Percentiles rank a stretch among this genome's conserved stretches.
Conservation (phyloP, 1,284 basidiomycete genomes). For the Microbotryum intermedium region DNA sequence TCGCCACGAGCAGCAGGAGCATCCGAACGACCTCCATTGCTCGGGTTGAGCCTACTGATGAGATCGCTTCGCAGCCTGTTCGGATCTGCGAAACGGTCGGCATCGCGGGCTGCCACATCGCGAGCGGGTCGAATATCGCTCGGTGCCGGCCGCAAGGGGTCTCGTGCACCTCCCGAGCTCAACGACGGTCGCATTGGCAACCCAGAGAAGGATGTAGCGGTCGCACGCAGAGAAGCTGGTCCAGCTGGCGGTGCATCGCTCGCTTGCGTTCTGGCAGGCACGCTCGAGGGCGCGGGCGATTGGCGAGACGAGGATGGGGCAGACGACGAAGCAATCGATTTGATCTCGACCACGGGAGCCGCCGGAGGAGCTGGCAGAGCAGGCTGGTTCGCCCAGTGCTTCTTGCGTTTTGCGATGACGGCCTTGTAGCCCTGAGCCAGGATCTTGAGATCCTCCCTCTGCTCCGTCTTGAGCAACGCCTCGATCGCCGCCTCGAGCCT, state of each 20-base stretch:
- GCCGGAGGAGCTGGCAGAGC: neutral
- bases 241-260: neutral
- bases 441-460: constrained; percentile 56
- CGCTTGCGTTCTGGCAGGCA: neutral
- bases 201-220: neutral
- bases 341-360: too few species aligned
- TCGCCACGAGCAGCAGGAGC: too few species aligned
- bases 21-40: too few species aligned
- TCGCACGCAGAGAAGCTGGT: neutral
- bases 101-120: too few species aligned
- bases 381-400: constrained; percentile 25
- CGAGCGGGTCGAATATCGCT: too few species aligned
- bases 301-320: neutral
- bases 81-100: too few species aligned
- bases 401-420: constrained; percentile 25
- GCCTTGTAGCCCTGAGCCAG: constrained; percentile 53
- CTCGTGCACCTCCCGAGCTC: too few species aligned
- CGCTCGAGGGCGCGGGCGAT: neutral
- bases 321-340: neutral
- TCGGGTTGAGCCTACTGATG: too few species aligned
- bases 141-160: too few species aligned
- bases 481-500: constrained; percentile 58
- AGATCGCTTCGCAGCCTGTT: too few species aligned
- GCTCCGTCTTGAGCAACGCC: constrained; percentile 60
- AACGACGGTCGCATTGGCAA: too few species aligned